Conservation (phyloP, 2,329 filamentous ascomycete genomes). For the Stemphylium vesicarium region DNA sequence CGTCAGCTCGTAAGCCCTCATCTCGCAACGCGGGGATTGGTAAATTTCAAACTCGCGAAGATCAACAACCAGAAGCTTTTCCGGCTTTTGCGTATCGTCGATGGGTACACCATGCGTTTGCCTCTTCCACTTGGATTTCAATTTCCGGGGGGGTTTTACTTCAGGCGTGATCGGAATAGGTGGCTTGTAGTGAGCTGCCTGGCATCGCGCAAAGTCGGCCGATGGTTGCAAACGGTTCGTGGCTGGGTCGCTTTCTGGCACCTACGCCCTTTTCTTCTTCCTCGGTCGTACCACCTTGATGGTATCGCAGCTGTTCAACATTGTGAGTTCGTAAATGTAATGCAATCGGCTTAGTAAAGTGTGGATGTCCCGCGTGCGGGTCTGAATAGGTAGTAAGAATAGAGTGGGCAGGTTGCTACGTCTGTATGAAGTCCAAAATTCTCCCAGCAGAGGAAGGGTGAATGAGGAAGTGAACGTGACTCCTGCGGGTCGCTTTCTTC, state of each 20-base stretch:
- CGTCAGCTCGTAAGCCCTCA: slow-evolving; percentile 8
- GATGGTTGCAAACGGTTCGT: neutral
- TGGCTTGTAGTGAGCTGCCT: slow-evolving; percentile 17
- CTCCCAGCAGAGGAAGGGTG: neutral
- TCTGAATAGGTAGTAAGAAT: no score
- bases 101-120: neutral
- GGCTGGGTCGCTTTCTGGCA: neutral
- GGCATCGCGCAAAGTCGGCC: slow-evolving; percentile 19
- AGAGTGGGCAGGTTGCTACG: no score
- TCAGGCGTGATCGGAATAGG: slow-evolving; percentile 14
- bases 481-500: neutral
- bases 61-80: slow-evolving; percentile 20
- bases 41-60: slow-evolving; percentile 37
- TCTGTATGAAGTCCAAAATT: no score
- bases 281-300: no score
- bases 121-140: slow-evolving; percentile 20
- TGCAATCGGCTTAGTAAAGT: no score
- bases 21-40: neutral
- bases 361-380: neutral
- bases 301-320: neutral
- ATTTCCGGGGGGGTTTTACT: neutral
- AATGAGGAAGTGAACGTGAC: neutral
- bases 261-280: no score
- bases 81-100: slow-evolving; percentile 6
- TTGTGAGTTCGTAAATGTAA: neutral